phyloP scores from a whole-genome alignment of 371 early-diverging fungal genomes.

The Basidiobolus meristosporus region DNA sequence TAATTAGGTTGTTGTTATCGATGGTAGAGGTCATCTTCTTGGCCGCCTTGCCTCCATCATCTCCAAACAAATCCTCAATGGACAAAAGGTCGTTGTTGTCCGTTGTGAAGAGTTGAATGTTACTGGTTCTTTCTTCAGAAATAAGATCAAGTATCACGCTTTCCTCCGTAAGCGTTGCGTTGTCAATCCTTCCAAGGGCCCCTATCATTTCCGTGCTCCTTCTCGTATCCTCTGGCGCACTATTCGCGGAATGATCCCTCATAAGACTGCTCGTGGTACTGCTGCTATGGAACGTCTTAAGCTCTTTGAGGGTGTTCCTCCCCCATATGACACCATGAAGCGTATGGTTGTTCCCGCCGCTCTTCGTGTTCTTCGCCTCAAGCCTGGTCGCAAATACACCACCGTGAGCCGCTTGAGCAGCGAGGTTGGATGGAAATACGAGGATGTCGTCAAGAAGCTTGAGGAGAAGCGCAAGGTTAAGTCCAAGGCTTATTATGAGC shows the following conservation, averaged over 20 bases:
- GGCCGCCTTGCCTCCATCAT: constrained; percentile 98
- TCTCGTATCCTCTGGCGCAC: constrained; percentile 96
- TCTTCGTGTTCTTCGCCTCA: constrained; percentile 87
- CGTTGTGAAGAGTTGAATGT: constrained; percentile 97
- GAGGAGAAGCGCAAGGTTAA: constrained; percentile 96
- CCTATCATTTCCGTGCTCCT: constrained; percentile 98
- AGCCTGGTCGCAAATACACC: constrained; percentile 95
- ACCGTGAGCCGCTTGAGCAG: constrained; percentile 82
- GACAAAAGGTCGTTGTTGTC: constrained; percentile 95
- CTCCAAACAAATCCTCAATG: constrained; percentile 96
- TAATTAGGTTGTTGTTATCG: constrained; percentile 96
- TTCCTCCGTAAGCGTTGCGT: constrained; percentile 98
- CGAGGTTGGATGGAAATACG: constrained; percentile 99
- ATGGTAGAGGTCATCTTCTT: constrained; percentile 98
- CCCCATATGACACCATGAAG: constrained; percentile 92
- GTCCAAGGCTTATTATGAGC: constrained; percentile 79
- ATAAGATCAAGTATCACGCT: constrained; percentile 95
- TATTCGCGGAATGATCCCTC: constrained; percentile 98
- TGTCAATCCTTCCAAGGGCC: constrained; percentile 96
- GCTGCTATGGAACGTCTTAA: constrained; percentile 93
- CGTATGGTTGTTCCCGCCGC: constrained; percentile 95
- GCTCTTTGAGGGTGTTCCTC: constrained; percentile 98
- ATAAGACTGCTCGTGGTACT: constrained; percentile 97
- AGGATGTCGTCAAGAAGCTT: constrained; percentile 83
- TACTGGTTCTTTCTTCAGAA: constrained; percentile 96